These are phyloP conservation scores for Sclerotinia spermophila DNA, from an alignment of 2,329 filamentous ascomycete genomes.

Conservation along the genomic window DNA sequence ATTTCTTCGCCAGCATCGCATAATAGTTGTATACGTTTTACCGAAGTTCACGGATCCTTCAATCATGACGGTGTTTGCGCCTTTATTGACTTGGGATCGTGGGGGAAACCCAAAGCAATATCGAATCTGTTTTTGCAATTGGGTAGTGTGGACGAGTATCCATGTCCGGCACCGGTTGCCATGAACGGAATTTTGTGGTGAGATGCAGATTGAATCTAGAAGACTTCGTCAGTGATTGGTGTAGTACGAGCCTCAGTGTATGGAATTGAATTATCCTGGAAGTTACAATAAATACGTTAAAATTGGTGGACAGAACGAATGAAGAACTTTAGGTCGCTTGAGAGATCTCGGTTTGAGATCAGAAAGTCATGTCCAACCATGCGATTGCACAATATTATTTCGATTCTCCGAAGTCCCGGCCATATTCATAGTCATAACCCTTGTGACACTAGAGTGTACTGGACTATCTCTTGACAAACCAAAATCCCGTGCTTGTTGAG, in stretches of 20 bases:
- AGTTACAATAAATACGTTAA: neutral
- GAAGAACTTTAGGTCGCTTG: neutral
- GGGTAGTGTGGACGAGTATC: constrained; percentile 34
- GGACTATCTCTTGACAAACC: too few relatives aligned
- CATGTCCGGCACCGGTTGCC: constrained; percentile 38
- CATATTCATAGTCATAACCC: neutral
- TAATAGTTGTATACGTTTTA: neutral
- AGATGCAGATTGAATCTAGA: neutral
- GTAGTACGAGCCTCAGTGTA: neutral
- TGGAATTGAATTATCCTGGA: neutral
- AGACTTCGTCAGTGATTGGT: neutral
- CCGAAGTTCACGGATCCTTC: constrained; percentile 4
- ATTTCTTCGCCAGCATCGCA: constrained; percentile 8
- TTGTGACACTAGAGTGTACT: neutral
- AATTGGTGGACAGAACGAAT: neutral
- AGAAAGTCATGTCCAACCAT: neutral
- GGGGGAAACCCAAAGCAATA: constrained; percentile 37
- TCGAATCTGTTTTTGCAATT: constrained; percentile 33
- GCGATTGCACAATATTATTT: too few relatives aligned
- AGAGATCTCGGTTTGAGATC: neutral
- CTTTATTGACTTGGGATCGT: constrained; percentile 30
- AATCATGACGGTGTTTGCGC: constrained; percentile 24
- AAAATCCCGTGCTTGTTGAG: neutral
- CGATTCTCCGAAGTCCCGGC: neutral
- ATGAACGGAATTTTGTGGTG: constrained; percentile 36